Percentiles rank a stretch among this genome's conserved stretches.
Conservation (phyloP, 2,329 filamentous ascomycete genomes). For the Aspergillus neotritici region DNA sequence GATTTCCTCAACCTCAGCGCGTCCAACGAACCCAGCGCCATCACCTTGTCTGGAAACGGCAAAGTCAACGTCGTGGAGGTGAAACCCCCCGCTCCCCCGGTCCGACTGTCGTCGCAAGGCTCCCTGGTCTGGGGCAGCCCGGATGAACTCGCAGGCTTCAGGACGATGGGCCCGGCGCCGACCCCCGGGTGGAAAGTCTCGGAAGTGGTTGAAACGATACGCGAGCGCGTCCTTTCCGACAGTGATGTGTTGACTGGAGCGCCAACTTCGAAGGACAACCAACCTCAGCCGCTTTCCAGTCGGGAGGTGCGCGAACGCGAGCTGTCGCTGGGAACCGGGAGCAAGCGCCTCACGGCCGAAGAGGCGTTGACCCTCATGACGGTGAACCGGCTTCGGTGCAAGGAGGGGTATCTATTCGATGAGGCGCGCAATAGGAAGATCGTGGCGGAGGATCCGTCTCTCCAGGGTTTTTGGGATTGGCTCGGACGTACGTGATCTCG, state of each 20-base stretch:
- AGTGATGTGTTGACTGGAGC: constrained; percentile 8
- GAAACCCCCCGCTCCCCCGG: constrained; percentile 36
- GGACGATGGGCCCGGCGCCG: constrained; percentile 26
- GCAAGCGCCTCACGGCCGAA: constrained; percentile 27
- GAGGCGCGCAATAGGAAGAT: constrained; percentile 51
- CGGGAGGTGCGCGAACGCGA: constrained; percentile 35
- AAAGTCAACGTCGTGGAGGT: constrained; percentile 47
- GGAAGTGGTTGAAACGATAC: constrained; percentile 26
- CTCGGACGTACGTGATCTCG: constrained; percentile 42
- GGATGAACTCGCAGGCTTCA: constrained; percentile 25
- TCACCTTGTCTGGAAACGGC: constrained; percentile 50
- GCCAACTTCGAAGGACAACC: constrained; percentile 1
- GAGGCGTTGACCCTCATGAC: constrained; percentile 39
- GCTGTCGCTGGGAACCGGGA: constrained; percentile 25
- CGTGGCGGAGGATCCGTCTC: constrained; percentile 50
- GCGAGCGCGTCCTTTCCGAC: constrained; percentile 17
- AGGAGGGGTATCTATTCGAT: constrained; percentile 51
- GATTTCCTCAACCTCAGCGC: constrained; percentile 52
- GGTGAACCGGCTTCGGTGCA: constrained; percentile 45
- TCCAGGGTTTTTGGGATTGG: constrained; percentile 57
- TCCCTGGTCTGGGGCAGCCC: constrained; percentile 28
- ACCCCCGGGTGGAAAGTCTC: constrained; percentile 24
- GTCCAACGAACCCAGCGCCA: constrained; percentile 46
- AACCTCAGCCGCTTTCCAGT: constrained; percentile 28
- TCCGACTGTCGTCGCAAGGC: constrained; percentile 35